These are phyloP conservation scores for Colletotrichum sp. DNA, from an alignment of 2,329 filamentous ascomycete species.

Conservation along the genomic window DNA sequence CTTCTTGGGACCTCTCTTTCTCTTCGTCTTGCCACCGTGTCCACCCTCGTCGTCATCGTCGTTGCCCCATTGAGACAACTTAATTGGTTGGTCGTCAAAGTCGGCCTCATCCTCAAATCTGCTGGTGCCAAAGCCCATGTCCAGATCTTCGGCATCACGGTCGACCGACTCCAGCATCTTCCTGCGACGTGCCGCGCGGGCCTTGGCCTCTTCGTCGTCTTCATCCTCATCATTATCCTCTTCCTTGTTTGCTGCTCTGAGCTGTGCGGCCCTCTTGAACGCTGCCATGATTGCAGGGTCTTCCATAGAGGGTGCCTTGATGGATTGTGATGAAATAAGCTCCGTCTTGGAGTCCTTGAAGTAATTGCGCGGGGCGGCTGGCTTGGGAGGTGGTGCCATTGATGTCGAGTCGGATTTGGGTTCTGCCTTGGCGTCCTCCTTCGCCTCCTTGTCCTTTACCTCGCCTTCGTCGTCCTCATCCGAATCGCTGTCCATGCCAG, in stretches of 20 bases:
- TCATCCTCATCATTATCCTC: constrained; percentile 41
- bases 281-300: constrained; percentile 85
- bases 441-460: constrained; percentile 29
- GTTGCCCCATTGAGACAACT: constrained; percentile 68
- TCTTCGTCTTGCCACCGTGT: constrained; percentile 55
- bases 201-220: constrained; percentile 50
- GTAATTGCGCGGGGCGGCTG: constrained; percentile 58
- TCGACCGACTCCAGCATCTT: constrained; percentile 77
- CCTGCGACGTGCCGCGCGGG: constrained; percentile 71
- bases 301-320: constrained; percentile 61
- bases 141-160: constrained; percentile 88
- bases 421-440: constrained; percentile 23
- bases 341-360: constrained; percentile 64
- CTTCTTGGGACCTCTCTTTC: constrained; percentile 77
- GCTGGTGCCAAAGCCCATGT: constrained; percentile 91
- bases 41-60: constrained; percentile 55
- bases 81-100: constrained; percentile 70
- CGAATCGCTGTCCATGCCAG: constrained; percentile 54
- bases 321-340: constrained; percentile 57
- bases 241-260: constrained; percentile 46
- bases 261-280: constrained; percentile 80
- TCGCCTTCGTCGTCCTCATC: constrained; percentile 47
- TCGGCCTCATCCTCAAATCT: constrained; percentile 90
- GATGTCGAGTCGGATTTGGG: constrained; percentile 25
- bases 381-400: constrained; percentile 54